Conservation (phyloP, 2,329 filamentous ascomycete genomes). For the Neopestalotiopsis clavispora region DNA sequence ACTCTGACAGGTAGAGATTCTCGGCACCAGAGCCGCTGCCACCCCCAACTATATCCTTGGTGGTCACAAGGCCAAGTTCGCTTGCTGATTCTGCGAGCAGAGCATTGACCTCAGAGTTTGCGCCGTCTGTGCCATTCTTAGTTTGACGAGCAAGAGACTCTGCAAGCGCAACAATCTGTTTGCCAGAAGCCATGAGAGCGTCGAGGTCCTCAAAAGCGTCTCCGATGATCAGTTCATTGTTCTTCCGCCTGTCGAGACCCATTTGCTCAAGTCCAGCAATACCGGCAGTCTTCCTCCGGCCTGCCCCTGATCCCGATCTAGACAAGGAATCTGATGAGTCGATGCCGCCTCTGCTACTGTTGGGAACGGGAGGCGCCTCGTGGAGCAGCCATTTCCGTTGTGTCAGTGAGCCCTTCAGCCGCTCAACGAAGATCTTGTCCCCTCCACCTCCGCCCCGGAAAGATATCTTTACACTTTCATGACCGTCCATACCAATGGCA, state of each 20-base stretch:
- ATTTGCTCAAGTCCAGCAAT: slow-evolving; percentile 92
- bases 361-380: slow-evolving; percentile 85
- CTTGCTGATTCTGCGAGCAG: slow-evolving; percentile 82
- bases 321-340: slow-evolving; percentile 40
- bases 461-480: slow-evolving; percentile 85
- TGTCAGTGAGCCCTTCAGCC: slow-evolving; percentile 83
- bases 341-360: slow-evolving; percentile 48
- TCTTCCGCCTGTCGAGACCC: slow-evolving; percentile 82
- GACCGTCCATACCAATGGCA: slow-evolving; percentile 55
- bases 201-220: slow-evolving; percentile 95
- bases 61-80: slow-evolving; percentile 87
- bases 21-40: slow-evolving; percentile 68
- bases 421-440: slow-evolving; percentile 87
- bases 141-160: slow-evolving; percentile 80
- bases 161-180: slow-evolving; percentile 92
- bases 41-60: slow-evolving; percentile 89
- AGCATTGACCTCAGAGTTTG: slow-evolving; percentile 71
- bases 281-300: slow-evolving; percentile 70
- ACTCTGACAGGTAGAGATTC: slow-evolving; percentile 85
- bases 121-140: slow-evolving; percentile 59
- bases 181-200: slow-evolving; percentile 95
- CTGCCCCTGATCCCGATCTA: slow-evolving; percentile 29
- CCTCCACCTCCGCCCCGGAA: slow-evolving; percentile 90
- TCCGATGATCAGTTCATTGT: slow-evolving; percentile 91
- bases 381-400: slow-evolving; percentile 96